Evolutionary conservation across 495 filamentous ascomycete species (phyloP).

Genomic region (Letharia lupina): DNA sequence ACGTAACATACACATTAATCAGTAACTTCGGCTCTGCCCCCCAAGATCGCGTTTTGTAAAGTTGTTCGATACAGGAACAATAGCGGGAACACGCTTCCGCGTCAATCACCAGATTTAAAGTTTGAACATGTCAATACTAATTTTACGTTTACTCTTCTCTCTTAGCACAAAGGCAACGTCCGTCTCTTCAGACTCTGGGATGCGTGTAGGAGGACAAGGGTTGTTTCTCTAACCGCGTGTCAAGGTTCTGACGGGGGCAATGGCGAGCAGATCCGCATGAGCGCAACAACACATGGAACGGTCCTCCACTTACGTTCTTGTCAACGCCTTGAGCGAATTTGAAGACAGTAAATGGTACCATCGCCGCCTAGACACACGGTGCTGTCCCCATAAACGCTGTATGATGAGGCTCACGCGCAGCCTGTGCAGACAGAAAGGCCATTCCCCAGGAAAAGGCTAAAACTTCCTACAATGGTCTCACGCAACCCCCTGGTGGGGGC

Average conservation of each 20-base stretch:
- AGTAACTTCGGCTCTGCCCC: not conserved
- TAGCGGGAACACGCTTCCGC: not conserved
- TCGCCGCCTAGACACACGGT: not conserved
- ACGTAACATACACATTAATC: not conserved
- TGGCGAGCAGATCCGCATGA: not conserved
- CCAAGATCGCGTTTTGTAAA: not conserved
- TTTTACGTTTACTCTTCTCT: not conserved
- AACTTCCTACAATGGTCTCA: constrained; percentile 15
- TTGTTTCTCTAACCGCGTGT: not conserved
- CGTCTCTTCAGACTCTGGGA: not conserved
- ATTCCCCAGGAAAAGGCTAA: not conserved
- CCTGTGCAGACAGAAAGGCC: not conserved
- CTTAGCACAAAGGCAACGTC: not conserved
- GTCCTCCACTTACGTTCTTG: not conserved
- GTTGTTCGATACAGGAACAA: not conserved
- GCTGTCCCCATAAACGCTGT: not conserved
- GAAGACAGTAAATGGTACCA: not conserved
- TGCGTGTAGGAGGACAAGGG: not conserved
- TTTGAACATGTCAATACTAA: not conserved
- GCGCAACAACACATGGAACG: constrained; percentile 5
- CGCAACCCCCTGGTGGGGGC: constrained; percentile 10
- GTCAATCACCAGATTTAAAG: not conserved
- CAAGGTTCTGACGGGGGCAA: not conserved
- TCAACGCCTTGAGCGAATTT: not conserved
- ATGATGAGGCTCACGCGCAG: not conserved